phyloP scores from a whole-genome alignment of 768 basidiomycete genomes.

The Lenzites betulinus region DNA sequence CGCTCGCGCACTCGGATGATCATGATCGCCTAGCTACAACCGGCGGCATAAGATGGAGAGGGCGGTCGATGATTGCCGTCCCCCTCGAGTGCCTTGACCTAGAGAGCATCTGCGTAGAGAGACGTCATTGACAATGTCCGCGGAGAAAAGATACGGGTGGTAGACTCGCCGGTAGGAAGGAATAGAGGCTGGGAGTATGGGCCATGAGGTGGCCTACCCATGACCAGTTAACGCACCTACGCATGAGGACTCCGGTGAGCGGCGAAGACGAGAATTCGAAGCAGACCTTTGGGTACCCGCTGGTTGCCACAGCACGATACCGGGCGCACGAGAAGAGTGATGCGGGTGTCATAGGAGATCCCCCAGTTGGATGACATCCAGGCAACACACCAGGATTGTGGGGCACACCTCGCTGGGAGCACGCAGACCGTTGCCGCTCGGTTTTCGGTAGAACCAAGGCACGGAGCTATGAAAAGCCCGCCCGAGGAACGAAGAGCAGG shows the following conservation, averaged over 20 bases:
- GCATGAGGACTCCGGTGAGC: slow-evolving; percentile 2
- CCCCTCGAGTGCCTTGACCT: neutral
- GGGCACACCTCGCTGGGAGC: neutral
- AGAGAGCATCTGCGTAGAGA: neutral
- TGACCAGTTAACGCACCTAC: neutral
- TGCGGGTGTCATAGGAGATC: neutral
- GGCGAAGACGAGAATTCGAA: slow-evolving; percentile 14
- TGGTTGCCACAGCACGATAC: slow-evolving; percentile 7
- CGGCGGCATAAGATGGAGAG: no score
- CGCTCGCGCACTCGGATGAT: no score
- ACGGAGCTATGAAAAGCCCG: slow-evolving; percentile 5
- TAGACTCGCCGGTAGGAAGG: neutral
- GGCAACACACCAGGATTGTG: neutral
- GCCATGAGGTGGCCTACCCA: neutral
- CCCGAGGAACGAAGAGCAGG: slow-evolving; percentile 3
- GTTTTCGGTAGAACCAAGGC: neutral
- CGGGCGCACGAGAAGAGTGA: neutral
- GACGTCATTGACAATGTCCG: neutral
- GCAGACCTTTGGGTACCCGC: neutral
- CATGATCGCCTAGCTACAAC: no score
- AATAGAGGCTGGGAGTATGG: neutral
- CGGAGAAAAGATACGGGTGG: neutral
- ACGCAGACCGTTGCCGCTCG: neutral
- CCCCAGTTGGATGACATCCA: neutral
- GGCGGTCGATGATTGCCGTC: no score